These are phyloP conservation scores for Hypoxylon trugodes DNA, from an alignment of 495 filamentous ascomycete species.

Conservation along the genomic window DNA sequence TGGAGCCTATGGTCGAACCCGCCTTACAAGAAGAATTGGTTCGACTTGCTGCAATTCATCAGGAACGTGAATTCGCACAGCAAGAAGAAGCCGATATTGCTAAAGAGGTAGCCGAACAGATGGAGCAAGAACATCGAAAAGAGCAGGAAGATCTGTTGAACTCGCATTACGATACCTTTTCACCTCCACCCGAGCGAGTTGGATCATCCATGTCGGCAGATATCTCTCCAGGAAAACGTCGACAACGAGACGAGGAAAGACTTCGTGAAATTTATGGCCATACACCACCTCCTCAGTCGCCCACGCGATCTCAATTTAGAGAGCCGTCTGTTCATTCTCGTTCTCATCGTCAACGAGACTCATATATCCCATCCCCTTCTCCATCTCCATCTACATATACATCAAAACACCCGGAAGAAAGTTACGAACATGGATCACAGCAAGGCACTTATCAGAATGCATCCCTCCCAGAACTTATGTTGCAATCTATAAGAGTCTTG, in stretches of 20 bases:
- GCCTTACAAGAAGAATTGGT: constrained; percentile 55
- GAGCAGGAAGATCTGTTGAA: constrained; percentile 4
- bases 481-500: constrained; percentile 73
- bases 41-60: constrained; percentile 47
- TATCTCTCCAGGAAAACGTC: constrained; percentile 39
- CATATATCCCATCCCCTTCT: constrained; percentile 39
- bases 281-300: constrained; percentile 38
- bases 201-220: constrained; percentile 23
- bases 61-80: constrained; percentile 45
- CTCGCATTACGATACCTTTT: constrained; percentile 8
- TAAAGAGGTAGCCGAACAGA: constrained; percentile 42
- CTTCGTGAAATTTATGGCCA: constrained; percentile 64
- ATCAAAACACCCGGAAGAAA: constrained; percentile 21
- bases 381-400: constrained; percentile 27
- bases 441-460: constrained; percentile 46
- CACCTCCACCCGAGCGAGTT: constrained; percentile 22
- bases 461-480: constrained; percentile 66
- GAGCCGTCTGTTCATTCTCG: constrained; percentile 31
- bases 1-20: constrained; percentile 68
- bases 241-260: constrained; percentile 57
- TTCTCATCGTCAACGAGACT: constrained; percentile 41
- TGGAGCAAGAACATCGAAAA: constrained; percentile 30
- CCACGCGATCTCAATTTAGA: constrained; percentile 7
- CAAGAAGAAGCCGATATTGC: constrained; percentile 42
- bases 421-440: constrained; percentile 23